Evolutionary conservation across 2,329 filamentous ascomycete species (phyloP), one percentile per base, ranked within the genome.

Genomic region (Metarhizium guizhouense): DNA sequence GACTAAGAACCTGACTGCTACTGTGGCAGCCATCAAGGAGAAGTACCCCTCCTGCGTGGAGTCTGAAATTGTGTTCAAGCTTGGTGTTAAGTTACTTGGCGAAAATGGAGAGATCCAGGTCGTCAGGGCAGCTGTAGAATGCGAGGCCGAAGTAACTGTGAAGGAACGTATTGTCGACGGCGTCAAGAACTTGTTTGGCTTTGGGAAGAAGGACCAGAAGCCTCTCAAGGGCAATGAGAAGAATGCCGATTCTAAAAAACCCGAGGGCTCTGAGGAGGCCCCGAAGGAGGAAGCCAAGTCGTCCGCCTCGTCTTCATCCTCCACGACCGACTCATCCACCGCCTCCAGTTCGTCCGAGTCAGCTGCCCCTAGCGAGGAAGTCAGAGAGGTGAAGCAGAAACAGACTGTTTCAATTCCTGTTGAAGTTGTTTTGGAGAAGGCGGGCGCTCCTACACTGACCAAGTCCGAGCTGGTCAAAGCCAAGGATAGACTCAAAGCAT

Each of bases 181-280:
- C 47, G 90, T 97, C 61, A 99, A 99, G 79, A 95, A 92, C 61
- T 82, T 96, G 59, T 95, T 99, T 67, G 94, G 94, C 6, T 92
- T 97, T 67, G 94, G 54, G n/a, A 88, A 88, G 65, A 95, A 95
- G 73, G 87, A 88, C 36, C 88, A 93, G 55, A 88, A 96, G 72
- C 77, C 80, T 5, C 68, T 96, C 38, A 80, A 82, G 57, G 87
- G 86, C 51, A 87, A 86, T 50, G 77, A 75, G 25, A 82, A 79
- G 54, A 76, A 69, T n/a, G 65, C 64, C 7, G 70, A 67, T 18
- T 66, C 65, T 4, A 70, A 72, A 32, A 62, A 55, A 70, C 68
- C 32, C 4, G 64, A 69, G 34, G 65, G 63, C 4, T 66, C 66
- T 1, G 63, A 68, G 43, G 75, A 78, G 54, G 67, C 72, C 18